Evolutionary conservation across 192 early-diverging fungal genomes (phyloP), one percentile per base, ranked within the genome.

Genomic region (Coemansia sp.): DNA sequence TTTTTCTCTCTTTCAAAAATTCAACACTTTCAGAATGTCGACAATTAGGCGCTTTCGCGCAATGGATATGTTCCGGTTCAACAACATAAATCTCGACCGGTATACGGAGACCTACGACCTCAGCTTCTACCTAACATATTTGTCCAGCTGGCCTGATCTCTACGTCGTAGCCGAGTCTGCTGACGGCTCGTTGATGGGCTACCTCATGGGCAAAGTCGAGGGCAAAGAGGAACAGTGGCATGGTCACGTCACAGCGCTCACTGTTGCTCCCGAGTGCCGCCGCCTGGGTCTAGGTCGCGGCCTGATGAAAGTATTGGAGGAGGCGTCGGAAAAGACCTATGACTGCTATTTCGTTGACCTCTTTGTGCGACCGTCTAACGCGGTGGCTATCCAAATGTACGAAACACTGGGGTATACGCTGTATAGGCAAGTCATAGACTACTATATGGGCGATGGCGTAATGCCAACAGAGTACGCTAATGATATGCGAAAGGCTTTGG

Each of bases 211-310:
- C 36, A 99, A 99, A 72, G 93, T 94, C 12, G 97, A 99, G 74
- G 97, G 96, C 59, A 84, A 77, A 1, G 88, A 86, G 37, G 89
- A 90, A 63, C 86, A 92, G 31, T 98, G 96, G 96, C 97, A 99
- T 73, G 97, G 97, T 6, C 97, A 99, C 71, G 97, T 99, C 32
- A 97, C 97, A 2, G 97, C 97, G 9, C 86, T 99, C 37, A 98
- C 97, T 5, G 97, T 99, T 0, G 93, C 93, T 0, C 95, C 97
- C 17, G 95, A 97, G 73, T 98, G 91, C 72, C 91, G 97, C 39
- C 88, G 95, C 12, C 77, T 98, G 68, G 95, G 95, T 5, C 87
- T 99, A 0, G 97, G 94, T 5, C 86, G 91, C 46, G 86, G 89
- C 11, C 88, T 99, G 75, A 98, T 99, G 96, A 75, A 86, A 17